Conservation (phyloP, 768 basidiomycete species). For the Phaffia australis region DNA sequence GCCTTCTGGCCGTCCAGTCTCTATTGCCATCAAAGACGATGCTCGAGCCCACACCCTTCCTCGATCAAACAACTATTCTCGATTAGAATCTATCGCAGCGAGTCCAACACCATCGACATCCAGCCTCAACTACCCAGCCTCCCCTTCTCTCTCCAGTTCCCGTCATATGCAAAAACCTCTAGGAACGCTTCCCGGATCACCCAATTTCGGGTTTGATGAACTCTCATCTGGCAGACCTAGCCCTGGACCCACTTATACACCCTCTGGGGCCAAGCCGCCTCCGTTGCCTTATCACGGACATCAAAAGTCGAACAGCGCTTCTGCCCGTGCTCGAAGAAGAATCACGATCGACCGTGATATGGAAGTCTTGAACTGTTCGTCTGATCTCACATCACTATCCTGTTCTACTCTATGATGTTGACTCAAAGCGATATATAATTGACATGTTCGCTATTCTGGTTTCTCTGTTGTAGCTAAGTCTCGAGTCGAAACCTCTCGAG, state of each 20-base stretch:
- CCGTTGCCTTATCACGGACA: constrained; percentile 18
- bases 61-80: not conserved
- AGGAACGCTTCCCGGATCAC: not conserved
- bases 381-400: too few relatives aligned
- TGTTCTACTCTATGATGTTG: too few relatives aligned
- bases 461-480: too few relatives aligned
- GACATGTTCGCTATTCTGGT: too few relatives aligned
- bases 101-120: not conserved
- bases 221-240: not conserved
- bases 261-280: constrained; percentile 13
- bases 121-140: not conserved
- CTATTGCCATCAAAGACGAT: constrained; percentile 6
- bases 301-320: constrained; percentile 13
- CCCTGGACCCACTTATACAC: not conserved
- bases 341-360: constrained; percentile 23
- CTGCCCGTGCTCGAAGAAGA: constrained; percentile 4
- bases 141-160: not conserved
- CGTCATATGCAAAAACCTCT: not conserved
- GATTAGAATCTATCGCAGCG: not conserved
- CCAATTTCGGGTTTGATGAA: not conserved
- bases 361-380: constrained; percentile 14
- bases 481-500: too few relatives aligned
- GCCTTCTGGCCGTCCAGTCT: not conserved
- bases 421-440: too few relatives aligned
- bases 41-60: constrained; percentile 10